Base-by-base conservation (phyloP, 2,329 filamentous ascomycete genomes). In the Arthrinium puccinioides region DNA sequence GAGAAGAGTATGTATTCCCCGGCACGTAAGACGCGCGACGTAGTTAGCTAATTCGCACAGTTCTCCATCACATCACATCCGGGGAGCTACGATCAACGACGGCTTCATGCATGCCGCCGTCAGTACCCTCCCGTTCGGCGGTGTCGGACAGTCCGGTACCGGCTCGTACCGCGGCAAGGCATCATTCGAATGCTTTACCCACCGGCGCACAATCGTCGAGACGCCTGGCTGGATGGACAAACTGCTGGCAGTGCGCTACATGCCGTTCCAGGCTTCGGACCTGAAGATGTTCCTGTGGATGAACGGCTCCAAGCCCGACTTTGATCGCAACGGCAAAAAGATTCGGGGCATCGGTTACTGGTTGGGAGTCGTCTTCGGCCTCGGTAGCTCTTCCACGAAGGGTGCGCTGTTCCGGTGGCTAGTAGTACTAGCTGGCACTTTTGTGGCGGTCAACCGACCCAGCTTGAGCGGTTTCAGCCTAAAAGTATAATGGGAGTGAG, bases 101-200 rank as follows among this genome's bases (percentile, higher is more conserved):
- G 72, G 76, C 37, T 83, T 78, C 58, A 81, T 83, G 64, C 84
- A 88, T 57, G 79, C 73, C 41, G 72, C 74, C 16, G 73, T 92
- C 44, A 73, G 76, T 21, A 85, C 80, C 3, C 66, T 92, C 2
- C 70, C 83, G 25, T 94, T 94, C 56, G 88, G 88, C 45, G 87
- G 87, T 50, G 82, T 94, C 7, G 87, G 88, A 45, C 75, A 83
- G 48, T 87, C 81, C 30, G 87, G 87, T 37, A 72, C 74, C 43
- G 87, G 87, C 43, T 67, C 76, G 21, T 94, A 94, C 67, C 79
- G 84, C 49, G 88, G 88, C 42, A 79, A 79, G 53, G 71, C 82
- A n/a, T 76, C 72, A 2, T 86, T 85, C 59, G 80, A 86, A 49
- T 64, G 65, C 46, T 63, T 55, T 48, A 60, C 57, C 43, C 67